A percentile compares a stretch with the other conserved stretches of the same genome.
phyloP scores from a whole-genome alignment of 1,139 yeast species.

The Debaryomycetaceae sp. region DNA sequence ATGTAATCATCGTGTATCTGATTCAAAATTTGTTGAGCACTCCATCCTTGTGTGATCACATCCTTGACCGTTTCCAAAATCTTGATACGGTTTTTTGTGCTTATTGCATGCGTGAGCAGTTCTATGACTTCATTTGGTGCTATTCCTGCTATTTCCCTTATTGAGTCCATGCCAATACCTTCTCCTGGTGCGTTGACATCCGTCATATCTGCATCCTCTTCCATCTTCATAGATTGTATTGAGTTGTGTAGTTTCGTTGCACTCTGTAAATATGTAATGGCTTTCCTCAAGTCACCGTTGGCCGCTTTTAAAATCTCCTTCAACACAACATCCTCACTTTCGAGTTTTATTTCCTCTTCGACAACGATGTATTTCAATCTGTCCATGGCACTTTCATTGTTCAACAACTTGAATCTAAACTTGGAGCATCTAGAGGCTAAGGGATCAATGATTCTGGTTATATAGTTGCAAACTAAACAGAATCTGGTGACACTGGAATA shows the following conservation, averaged over 20 bases:
- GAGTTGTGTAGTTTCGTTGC: constrained; percentile 61
- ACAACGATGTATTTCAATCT: constrained; percentile 63
- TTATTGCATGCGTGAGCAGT: constrained; percentile 37
- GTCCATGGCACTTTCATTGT: constrained; percentile 62
- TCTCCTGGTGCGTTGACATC: constrained; percentile 7
- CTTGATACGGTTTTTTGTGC: constrained; percentile 28
- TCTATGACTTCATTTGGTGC: constrained; percentile 57
- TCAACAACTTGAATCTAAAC: constrained; percentile 81
- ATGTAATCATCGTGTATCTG: constrained; percentile 78
- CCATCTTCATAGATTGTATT: constrained; percentile 13
- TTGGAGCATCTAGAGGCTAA: constrained; percentile 94
- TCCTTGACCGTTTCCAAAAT: constrained; percentile 51
- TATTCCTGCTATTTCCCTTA: constrained; percentile 82
- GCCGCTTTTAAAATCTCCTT: constrained; percentile 64
- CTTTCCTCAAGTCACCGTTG: constrained; percentile 88
- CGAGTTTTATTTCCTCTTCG: constrained; percentile 48
- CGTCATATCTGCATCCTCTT: constrained; percentile 29
- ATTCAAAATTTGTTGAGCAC: constrained; percentile 73
- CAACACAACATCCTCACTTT: constrained; percentile 47
- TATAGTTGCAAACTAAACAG: constrained; percentile 91
- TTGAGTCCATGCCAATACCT: constrained; percentile 39
- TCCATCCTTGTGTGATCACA: constrained; percentile 75
- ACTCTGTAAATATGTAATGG: constrained; percentile 87
- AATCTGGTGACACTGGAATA: constrained; percentile 89
- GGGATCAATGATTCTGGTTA: constrained; percentile 94